Percentiles rank a stretch among this genome's conserved stretches.
These are phyloP conservation scores for Neotropicomus parvogracilis DNA, from an alignment of 1,284 basidiomycete genomes.

Conservation along the genomic window DNA sequence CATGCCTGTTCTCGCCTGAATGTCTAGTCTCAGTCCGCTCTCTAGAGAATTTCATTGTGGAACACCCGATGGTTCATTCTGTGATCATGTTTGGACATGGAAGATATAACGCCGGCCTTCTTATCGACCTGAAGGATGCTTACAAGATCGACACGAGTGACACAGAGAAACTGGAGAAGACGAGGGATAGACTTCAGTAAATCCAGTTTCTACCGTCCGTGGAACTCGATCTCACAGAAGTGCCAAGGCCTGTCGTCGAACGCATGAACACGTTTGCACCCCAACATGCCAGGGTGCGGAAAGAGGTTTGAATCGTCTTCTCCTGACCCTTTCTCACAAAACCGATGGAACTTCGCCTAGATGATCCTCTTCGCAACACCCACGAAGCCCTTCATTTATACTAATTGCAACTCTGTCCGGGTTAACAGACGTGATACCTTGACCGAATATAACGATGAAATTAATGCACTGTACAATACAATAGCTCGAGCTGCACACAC, in stretches of 20 bases:
- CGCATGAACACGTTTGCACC: slow-evolving; percentile 40
- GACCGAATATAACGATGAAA: slow-evolving; percentile 13
- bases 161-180: slow-evolving; percentile 9
- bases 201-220: neutral
- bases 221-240: slow-evolving; percentile 1
- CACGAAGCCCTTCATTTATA: slow-evolving; percentile 17
- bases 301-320: slow-evolving; percentile 25
- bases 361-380: slow-evolving; percentile 18
- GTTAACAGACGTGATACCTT: slow-evolving; percentile 16
- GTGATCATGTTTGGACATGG: slow-evolving; percentile 41
- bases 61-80: slow-evolving; percentile 13
- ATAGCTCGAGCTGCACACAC: slow-evolving; percentile 1
- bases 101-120: slow-evolving; percentile 36
- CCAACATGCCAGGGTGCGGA: slow-evolving; percentile 42
- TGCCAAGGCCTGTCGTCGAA: slow-evolving; percentile 36
- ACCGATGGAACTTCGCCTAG: slow-evolving; percentile 1
- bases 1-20: neutral
- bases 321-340: neutral
- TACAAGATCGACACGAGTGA: slow-evolving; percentile 27
- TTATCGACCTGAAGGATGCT: slow-evolving; percentile 33
- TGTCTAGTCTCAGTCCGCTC: neutral
- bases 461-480: slow-evolving; percentile 13
- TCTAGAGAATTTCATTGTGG: slow-evolving; percentile 16
- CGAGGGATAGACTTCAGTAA: slow-evolving; percentile 18
- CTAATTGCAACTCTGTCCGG: neutral